These are phyloP conservation scores for Rhodotorula kratochvilovae DNA, from an alignment of 768 basidiomycete genomes.

Conservation along the genomic window DNA sequence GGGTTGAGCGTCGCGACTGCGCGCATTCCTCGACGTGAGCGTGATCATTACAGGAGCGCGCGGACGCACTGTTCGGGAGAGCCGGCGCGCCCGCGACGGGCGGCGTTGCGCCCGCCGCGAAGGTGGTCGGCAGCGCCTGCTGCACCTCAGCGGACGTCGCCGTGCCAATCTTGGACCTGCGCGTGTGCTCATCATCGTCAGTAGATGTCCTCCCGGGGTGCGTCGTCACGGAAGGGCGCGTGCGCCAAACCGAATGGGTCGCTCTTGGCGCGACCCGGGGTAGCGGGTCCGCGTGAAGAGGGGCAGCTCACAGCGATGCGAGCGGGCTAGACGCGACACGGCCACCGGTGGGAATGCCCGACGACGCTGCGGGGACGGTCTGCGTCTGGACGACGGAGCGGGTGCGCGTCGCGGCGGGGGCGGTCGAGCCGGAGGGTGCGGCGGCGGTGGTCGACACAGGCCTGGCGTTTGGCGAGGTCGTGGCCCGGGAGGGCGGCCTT, in stretches of 20 bases:
- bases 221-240: too few relatives aligned
- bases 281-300: background rate
- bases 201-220: too few relatives aligned
- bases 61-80: constrained; percentile 55
- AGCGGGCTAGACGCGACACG: background rate
- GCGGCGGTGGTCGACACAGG: background rate
- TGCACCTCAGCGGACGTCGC: constrained; percentile 49
- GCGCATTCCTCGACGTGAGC: background rate
- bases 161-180: constrained; percentile 32
- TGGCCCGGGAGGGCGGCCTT: background rate
- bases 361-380: background rate
- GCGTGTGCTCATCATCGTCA: background rate
- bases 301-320: constrained; percentile 6
- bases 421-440: background rate
- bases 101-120: constrained; percentile 58
- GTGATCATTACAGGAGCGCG: too few relatives aligned
- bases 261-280: background rate
- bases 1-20: constrained; percentile 49
- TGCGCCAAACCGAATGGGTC: too few relatives aligned
- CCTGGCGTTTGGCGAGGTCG: constrained; percentile 19
- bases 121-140: constrained; percentile 55
- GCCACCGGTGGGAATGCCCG: background rate
- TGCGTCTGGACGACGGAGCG: background rate
- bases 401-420: background rate
- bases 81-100: constrained; percentile 63